Percentiles rank a stretch among this genome's conserved stretches.
Conservation (phyloP, 2,329 filamentous ascomycete genomes). For the Lasiodiplodia gonubiensis region DNA sequence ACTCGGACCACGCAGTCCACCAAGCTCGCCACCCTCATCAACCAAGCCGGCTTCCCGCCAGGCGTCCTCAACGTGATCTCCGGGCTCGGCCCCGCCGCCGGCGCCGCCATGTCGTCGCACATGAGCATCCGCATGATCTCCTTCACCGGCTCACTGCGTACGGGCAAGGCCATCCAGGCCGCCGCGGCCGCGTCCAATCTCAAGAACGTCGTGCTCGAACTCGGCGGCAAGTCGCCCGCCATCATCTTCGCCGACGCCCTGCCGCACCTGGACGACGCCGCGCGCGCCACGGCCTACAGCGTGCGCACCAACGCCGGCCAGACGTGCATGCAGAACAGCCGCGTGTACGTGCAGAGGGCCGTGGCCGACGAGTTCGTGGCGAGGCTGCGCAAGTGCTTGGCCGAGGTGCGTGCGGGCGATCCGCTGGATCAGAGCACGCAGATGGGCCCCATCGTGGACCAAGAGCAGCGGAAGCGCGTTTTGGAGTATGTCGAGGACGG, state of each 20-base stretch:
- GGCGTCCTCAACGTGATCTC: conserved; percentile 80
- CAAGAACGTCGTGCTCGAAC: conserved; percentile 68
- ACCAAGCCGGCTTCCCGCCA: conserved; percentile 76
- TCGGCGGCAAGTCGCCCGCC: conserved; percentile 64
- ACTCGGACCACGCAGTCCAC: conserved; percentile 35
- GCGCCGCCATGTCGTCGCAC: conserved; percentile 71
- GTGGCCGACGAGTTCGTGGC: conserved; percentile 69
- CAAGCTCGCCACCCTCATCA: conserved; percentile 69
- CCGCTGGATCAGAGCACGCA: conserved; percentile 33
- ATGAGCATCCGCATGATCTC: conserved; percentile 75
- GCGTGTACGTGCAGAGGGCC: conserved; percentile 62
- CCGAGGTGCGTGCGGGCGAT: conserved; percentile 33
- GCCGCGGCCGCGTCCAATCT: conserved; percentile 65
- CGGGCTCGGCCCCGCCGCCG: conserved; percentile 71
- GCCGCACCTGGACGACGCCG: conserved; percentile 62
- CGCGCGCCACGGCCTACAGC: conserved; percentile 69
- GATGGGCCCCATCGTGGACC: conserved; percentile 32
- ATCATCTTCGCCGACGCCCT: conserved; percentile 62
- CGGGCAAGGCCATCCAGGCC: conserved; percentile 78
- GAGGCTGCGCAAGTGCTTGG: conserved; percentile 33
- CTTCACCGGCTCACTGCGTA: conserved; percentile 77
- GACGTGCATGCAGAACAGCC: conserved; percentile 64
- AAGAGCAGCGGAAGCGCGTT: conserved; percentile 35
- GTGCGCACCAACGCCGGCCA: conserved; percentile 66
- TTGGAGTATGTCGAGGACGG: conserved; percentile 42